These are phyloP conservation scores for Albatrellus sp. DNA, from an alignment of 1,284 basidiomycete genomes.

Conservation along the genomic window DNA sequence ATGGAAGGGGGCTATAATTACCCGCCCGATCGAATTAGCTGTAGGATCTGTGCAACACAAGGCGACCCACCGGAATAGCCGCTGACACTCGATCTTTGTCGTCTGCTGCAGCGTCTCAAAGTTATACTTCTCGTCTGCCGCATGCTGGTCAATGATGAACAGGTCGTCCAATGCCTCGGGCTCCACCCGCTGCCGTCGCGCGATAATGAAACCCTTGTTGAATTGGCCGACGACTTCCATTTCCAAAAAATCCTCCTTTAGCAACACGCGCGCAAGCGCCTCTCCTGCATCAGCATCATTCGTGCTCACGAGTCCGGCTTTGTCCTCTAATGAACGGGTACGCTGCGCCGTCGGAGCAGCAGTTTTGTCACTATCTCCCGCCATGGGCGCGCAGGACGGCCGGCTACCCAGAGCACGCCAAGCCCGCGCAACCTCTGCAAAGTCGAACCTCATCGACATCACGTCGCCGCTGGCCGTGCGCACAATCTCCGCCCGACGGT, in stretches of 20 bases:
- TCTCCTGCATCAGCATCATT: constrained; percentile 52
- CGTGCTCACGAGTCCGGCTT: constrained; percentile 48
- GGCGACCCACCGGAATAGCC: constrained; percentile 56
- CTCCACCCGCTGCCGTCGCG: constrained; percentile 36
- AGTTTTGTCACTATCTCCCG: background rate
- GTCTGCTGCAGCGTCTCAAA: constrained; percentile 89
- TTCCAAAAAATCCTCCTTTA: constrained; percentile 73
- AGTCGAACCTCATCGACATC: constrained; percentile 33
- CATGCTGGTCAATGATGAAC: constrained; percentile 89
- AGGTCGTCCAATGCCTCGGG: constrained; percentile 57
- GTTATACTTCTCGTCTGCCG: constrained; percentile 95
- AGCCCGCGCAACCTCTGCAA: constrained; percentile 23
- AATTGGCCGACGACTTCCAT: constrained; percentile 95
- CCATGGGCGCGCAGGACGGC: background rate
- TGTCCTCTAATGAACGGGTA: background rate
- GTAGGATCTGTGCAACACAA: constrained; percentile 1
- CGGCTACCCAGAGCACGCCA: constrained; percentile 21
- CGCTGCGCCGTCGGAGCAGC: background rate
- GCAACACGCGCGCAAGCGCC: constrained; percentile 76
- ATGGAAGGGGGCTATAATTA: constrained; percentile 48
- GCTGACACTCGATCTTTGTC: constrained; percentile 82
- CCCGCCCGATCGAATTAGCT: background rate
- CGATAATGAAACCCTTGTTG: constrained; percentile 92
- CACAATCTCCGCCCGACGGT: constrained; percentile 30
- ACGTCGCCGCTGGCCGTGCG: constrained; percentile 23